Base-by-base conservation (phyloP, 1,139 yeast genomes). In the Chernovozyma sophiae-reginae region DNA sequence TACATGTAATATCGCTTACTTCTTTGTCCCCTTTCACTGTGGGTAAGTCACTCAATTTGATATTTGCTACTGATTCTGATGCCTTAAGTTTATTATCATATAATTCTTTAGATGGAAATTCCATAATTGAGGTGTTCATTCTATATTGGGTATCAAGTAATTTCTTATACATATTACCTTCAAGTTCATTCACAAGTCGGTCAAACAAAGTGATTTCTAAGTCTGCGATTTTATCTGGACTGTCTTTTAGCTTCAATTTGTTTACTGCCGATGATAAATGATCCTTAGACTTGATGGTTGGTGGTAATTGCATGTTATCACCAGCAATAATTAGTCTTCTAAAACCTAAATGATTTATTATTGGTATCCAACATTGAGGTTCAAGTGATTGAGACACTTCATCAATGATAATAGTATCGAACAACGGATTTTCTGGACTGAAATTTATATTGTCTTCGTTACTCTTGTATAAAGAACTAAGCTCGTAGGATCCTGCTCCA, bases 281-380 rank as follows among this genome's bases (percentile, higher is more conserved):
- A 30, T 59, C 62, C 24, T 51, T 63, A 39, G 65, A 57, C 40
- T 82, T 82, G 5, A 84, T 70, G 0, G 90, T 82, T 4, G 95
- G 90, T 1, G 97, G 90, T 26, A 90, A 63, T 57, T 90, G 97
- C 65, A 81, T 78, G 53, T 87, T 85, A 54, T 90, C 97, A 36
- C 95, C 95, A 0, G 95, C 94, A 22, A 84, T 73, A 1, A 90
- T 77, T 23, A 90, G 57, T 41, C 80, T 71, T 29, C 72, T 72
- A 27, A 81, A 74, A 4, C 77, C 69, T 27, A 75, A 65, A 48
- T 83, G 86, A 34, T 73, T 74, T 13, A 86, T 66, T n/a, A 92
- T 45, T 0, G 98, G 97, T 23, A 92, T 87, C 97, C 97, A 90
- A 53, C 97, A 89, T 51, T 92, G 96, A 1, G 97, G 96, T 52